phyloP scores from a whole-genome alignment of 176 grass and related monocot genomes.

The Ampelocalamus luodianensis region DNA sequence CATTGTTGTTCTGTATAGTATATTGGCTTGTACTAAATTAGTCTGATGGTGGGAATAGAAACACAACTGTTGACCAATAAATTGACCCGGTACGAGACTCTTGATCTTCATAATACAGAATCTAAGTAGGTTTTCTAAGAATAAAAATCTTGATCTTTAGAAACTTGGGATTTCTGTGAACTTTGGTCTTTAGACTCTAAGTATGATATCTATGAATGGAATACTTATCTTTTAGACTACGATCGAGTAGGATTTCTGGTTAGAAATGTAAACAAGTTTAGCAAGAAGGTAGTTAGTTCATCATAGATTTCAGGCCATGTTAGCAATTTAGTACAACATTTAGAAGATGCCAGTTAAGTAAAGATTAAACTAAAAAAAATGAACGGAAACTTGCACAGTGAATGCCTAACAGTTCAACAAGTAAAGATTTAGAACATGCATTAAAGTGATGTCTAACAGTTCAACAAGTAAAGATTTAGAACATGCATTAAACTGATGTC shows the following conservation, averaged over 20 bases:
- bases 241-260: background rate
- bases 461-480: background rate
- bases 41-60: background rate
- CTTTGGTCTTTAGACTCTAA: background rate
- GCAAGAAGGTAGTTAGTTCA: background rate
- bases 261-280: background rate
- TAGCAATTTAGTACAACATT: background rate
- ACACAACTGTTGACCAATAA: background rate
- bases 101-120: background rate
- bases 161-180: background rate
- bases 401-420: background rate
- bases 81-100: background rate
- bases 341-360: too few species aligned
- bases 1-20: background rate
- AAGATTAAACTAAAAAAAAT: too few species aligned
- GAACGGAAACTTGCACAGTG: too few species aligned
- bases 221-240: too few species aligned
- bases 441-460: background rate
- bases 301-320: constrained; percentile 28
- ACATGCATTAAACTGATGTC: background rate
- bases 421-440: background rate
- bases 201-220: background rate
- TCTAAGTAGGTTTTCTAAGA: background rate
- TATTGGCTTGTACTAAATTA: background rate
- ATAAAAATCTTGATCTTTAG: background rate